A percentile compares a stretch with the other conserved stretches of the same genome.
Conservation (phyloP, 2,329 filamentous ascomycete genomes). For the Hypoxylon rubiginosum region DNA sequence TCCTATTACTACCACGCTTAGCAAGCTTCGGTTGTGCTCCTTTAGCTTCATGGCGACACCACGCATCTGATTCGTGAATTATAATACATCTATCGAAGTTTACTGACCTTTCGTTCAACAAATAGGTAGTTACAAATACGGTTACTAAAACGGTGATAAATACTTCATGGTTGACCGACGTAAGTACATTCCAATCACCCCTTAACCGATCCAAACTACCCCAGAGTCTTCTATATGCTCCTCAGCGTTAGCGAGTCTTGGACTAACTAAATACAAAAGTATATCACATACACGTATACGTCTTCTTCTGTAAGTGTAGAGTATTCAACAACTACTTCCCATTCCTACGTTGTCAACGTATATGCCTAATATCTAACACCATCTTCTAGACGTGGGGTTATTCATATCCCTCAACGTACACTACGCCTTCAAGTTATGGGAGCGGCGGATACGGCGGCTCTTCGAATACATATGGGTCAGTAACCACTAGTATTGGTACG, state of each 20-base stretch:
- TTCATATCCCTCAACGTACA: neutral
- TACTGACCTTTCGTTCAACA: slow-evolving; percentile 2
- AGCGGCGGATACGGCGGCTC: slow-evolving; percentile 6
- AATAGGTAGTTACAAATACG: slow-evolving; percentile 29
- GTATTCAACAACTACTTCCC: neutral
- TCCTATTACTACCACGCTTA: neutral
- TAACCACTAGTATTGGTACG: slow-evolving; percentile 41
- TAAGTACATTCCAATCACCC: slow-evolving; percentile 11
- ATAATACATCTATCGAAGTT: neutral
- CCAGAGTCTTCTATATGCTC: neutral
- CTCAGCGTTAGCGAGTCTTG: neutral
- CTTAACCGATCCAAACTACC: neutral
- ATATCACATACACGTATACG: slow-evolving; percentile 19
- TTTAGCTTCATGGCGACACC: neutral
- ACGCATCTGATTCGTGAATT: neutral
- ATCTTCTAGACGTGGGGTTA: slow-evolving; percentile 4
- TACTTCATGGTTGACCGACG: slow-evolving; percentile 12
- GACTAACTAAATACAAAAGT: slow-evolving; percentile 22
- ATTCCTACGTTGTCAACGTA: neutral
- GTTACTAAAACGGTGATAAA: slow-evolving; percentile 25
- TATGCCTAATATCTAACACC: neutral
- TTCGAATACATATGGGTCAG: slow-evolving; percentile 39
- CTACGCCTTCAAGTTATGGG: slow-evolving; percentile 1
- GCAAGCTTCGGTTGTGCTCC: neutral
- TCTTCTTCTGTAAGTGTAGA: slow-evolving; percentile 18